phyloP scores from a whole-genome alignment of 805 yeast genomes.

The Kodamaea sagamina region DNA sequence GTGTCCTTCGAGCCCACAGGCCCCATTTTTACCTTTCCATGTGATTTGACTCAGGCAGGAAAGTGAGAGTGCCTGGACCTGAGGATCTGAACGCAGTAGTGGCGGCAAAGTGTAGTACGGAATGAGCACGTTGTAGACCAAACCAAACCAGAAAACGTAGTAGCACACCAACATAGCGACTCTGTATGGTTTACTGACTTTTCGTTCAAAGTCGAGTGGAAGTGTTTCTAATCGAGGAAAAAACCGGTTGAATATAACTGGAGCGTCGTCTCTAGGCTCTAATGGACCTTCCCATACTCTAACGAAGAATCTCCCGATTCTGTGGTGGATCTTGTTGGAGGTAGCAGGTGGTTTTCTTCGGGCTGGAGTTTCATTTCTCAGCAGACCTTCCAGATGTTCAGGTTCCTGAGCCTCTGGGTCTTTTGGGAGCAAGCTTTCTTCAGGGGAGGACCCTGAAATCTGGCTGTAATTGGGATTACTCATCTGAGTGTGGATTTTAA shows the following conservation, averaged over 20 bases:
- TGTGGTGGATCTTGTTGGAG: slow-evolving; percentile 2
- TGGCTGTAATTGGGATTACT: not conserved
- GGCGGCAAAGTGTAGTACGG: slow-evolving; percentile 53
- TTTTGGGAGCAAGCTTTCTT: not conserved
- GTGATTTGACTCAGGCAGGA: slow-evolving; percentile 48
- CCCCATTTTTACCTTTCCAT: slow-evolving; percentile 77
- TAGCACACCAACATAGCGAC: slow-evolving; percentile 38
- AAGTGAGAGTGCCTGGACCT: slow-evolving; percentile 41
- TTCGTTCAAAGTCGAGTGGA: slow-evolving; percentile 40
- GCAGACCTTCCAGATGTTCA: too few species aligned
- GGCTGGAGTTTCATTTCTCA: too few species aligned
- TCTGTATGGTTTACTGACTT: slow-evolving; percentile 29
- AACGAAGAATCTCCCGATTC: slow-evolving; percentile 22
- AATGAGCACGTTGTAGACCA: slow-evolving; percentile 37
- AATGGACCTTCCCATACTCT: slow-evolving; percentile 60
- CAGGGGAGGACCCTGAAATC: not conserved
- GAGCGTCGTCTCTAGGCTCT: slow-evolving; percentile 16
- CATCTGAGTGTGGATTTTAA: not conserved
- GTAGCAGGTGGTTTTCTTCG: not conserved
- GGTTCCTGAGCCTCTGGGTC: slow-evolving; percentile 2
- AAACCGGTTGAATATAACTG: slow-evolving; percentile 12
- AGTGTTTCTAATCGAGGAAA: slow-evolving; percentile 40
- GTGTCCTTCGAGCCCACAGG: slow-evolving; percentile 74
- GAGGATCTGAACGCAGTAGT: slow-evolving; percentile 14
- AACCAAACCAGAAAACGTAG: slow-evolving; percentile 48